phyloP scores from a whole-genome alignment of 169 alveolate species.

The Babesia sp. region DNA sequence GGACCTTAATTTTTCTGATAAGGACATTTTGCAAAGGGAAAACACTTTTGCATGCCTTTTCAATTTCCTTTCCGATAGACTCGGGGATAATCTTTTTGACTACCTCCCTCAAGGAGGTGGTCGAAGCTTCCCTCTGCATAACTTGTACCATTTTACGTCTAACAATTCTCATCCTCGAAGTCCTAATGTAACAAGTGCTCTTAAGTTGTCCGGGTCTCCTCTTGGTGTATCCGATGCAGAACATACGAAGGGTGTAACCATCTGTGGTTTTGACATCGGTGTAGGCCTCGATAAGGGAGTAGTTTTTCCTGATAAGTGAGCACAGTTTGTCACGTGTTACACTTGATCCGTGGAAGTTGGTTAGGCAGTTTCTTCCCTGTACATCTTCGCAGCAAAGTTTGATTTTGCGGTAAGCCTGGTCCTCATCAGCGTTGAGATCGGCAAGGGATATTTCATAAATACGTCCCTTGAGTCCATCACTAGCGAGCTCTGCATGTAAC shows the following conservation, averaged over 20 bases:
- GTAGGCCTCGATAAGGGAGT: constrained; percentile 94
- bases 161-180: constrained; percentile 92
- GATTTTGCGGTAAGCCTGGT: constrained; percentile 93
- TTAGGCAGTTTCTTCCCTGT: constrained; percentile 92
- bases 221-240: constrained; percentile 96
- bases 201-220: constrained; percentile 91
- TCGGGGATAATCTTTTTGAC: constrained; percentile 94
- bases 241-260: constrained; percentile 94
- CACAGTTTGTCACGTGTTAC: constrained; percentile 96
- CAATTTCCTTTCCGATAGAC: constrained; percentile 94
- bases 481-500: constrained; percentile 87
- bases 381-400: constrained; percentile 93
- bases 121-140: constrained; percentile 92
- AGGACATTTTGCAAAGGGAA: constrained; percentile 96
- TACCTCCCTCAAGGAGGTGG: constrained; percentile 90
- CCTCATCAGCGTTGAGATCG: constrained; percentile 93
- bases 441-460: constrained; percentile 94
- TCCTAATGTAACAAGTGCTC: constrained; percentile 95
- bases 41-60: constrained; percentile 91
- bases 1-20: constrained; percentile 94
- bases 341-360: constrained; percentile 96
- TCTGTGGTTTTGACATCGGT: constrained; percentile 96
- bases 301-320: constrained; percentile 95
- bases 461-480: constrained; percentile 93
- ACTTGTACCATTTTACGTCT: constrained; percentile 96